Percentiles rank a stretch among this genome's conserved stretches.
Conservation (phyloP, 345 rosid species). For the Eutrema japonicum region DNA sequence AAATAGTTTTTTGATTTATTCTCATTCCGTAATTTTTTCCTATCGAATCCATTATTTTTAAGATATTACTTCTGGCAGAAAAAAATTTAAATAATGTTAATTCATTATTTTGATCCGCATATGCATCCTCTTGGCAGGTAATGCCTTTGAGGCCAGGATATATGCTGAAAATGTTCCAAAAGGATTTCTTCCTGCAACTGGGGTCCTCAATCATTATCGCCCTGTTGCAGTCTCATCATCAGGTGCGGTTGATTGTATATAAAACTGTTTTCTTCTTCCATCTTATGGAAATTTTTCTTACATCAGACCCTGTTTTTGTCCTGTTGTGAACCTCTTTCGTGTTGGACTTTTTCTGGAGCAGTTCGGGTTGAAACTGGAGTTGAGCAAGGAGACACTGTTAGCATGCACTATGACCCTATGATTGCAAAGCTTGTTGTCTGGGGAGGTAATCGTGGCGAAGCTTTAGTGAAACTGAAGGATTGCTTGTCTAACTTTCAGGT, state of each 20-base stretch:
- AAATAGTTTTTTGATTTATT: not conserved
- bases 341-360: constrained; percentile 38
- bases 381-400: constrained; percentile 85
- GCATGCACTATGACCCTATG: constrained; percentile 99
- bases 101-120: constrained; percentile 9
- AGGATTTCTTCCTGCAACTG: constrained; percentile 96
- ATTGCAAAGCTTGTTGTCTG: constrained; percentile 97
- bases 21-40: not conserved
- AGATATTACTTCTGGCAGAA: not conserved
- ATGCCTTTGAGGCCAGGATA: constrained; percentile 94
- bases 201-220: constrained; percentile 83
- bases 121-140: constrained; percentile 59
- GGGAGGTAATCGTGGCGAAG: constrained; percentile 84
- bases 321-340: constrained; percentile 28
- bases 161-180: constrained; percentile 94
- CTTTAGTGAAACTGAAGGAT: constrained; percentile 85
- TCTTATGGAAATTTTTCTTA: not conserved
- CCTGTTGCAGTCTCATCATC: constrained; percentile 71
- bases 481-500: constrained; percentile 91
- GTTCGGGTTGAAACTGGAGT: constrained; percentile 97
- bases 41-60: not conserved
- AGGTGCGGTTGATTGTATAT: constrained; percentile 52
- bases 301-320: constrained; percentile 1
- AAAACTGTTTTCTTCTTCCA: not conserved
- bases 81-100: not conserved